These are phyloP conservation scores for Solanum hybrid DNA, from an alignment of 305 asterid genomes.

Conservation along the genomic window DNA sequence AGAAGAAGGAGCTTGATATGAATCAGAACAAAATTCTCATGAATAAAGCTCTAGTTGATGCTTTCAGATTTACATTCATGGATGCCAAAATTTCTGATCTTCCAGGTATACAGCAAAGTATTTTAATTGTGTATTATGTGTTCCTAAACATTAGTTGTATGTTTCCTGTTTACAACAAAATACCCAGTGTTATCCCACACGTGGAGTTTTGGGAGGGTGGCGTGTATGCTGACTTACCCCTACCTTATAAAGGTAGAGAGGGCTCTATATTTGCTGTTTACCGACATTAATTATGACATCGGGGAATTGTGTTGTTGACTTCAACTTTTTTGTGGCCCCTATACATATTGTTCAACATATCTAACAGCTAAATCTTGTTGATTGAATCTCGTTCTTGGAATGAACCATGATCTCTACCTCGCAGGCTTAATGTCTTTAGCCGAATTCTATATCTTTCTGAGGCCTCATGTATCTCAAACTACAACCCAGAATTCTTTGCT, in stretches of 20 bases:
- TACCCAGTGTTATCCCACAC: background rate
- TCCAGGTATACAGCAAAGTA: constrained; percentile 46
- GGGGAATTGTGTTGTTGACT: background rate
- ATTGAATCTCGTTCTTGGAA: background rate
- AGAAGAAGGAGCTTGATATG: constrained; percentile 27
- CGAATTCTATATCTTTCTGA: background rate
- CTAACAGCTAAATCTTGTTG: background rate
- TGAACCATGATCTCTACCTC: background rate
- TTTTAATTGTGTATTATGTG: background rate
- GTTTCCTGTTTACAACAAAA: background rate
- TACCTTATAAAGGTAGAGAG: background rate
- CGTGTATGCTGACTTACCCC: background rate
- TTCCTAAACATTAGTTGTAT: background rate
- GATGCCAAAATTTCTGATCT: constrained; percentile 36
- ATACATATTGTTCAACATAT: background rate
- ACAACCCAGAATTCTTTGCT: background rate
- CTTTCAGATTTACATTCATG: constrained; percentile 54
- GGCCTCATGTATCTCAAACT: background rate
- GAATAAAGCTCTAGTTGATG: constrained; percentile 49
- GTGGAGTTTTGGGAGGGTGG: background rate
- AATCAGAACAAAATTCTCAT: constrained; percentile 25
- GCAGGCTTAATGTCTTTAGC: background rate
- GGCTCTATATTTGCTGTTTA: background rate
- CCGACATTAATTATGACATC: background rate
- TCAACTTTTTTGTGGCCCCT: background rate